These are phyloP conservation scores for Iberis amara DNA, from an alignment of 441 rosid genomes.

Conservation along the genomic window DNA sequence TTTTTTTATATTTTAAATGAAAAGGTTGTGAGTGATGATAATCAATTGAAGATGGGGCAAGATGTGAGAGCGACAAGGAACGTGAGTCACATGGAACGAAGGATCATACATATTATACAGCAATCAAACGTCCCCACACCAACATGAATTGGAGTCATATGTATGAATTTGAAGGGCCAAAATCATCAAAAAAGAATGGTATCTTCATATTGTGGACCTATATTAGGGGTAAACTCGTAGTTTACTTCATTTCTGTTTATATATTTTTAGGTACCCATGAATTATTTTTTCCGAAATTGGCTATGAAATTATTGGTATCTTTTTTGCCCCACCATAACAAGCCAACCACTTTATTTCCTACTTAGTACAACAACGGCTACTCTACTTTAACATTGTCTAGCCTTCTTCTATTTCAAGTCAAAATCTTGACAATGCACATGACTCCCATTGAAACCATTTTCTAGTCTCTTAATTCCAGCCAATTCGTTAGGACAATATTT, in stretches of 20 bases:
- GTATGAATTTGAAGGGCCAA: slow-evolving; percentile 29
- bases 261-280: neutral
- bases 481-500: slow-evolving; percentile 11
- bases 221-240: slow-evolving; percentile 14
- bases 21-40: slow-evolving; percentile 26
- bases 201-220: slow-evolving; percentile 25
- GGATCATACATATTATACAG: slow-evolving; percentile 29
- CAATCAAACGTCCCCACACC: slow-evolving; percentile 32
- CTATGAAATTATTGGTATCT: slow-evolving; percentile 28
- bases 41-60: slow-evolving; percentile 30
- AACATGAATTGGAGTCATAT: slow-evolving; percentile 32
- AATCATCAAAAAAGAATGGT: slow-evolving; percentile 24
- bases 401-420: slow-evolving; percentile 30
- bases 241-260: neutral
- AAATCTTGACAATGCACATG: slow-evolving; percentile 26
- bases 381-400: slow-evolving; percentile 31
- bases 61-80: slow-evolving; percentile 35
- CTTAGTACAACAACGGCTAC: slow-evolving; percentile 34
- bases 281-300: slow-evolving; percentile 18
- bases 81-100: slow-evolving; percentile 34
- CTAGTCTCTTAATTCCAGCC: neutral
- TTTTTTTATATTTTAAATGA: neutral
- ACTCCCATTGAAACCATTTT: slow-evolving; percentile 20
- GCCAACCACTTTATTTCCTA: slow-evolving; percentile 30
- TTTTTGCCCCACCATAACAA: slow-evolving; percentile 30